Percentiles rank a stretch among this genome's conserved stretches.
These are phyloP conservation scores for Phycomyces nitens DNA, from an alignment of 192 early-diverging fungal species.

Conservation along the genomic window DNA sequence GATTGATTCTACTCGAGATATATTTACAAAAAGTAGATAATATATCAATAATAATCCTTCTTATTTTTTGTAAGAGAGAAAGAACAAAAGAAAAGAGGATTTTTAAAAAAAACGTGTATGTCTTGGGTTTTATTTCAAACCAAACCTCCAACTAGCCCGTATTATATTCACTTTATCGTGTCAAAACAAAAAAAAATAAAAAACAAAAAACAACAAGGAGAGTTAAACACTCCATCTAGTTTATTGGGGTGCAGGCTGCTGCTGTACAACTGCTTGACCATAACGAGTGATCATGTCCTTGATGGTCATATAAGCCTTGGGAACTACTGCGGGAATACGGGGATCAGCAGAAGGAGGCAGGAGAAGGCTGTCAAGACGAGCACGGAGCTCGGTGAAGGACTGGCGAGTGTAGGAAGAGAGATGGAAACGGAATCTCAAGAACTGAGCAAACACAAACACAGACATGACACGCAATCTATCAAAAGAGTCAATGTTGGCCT, in stretches of 20 bases:
- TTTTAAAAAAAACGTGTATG: too few species aligned
- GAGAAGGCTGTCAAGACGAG: conserved; percentile 37
- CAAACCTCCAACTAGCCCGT: too few species aligned
- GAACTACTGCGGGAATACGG: conserved; percentile 40
- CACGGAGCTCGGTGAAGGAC: conserved; percentile 41
- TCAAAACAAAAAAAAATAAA: too few species aligned
- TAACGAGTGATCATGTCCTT: conserved; percentile 31
- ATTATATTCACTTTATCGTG: too few species aligned
- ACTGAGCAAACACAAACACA: conserved; percentile 58
- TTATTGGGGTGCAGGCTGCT: conserved; percentile 23
- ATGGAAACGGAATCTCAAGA: conserved; percentile 69
- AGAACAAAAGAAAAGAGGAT: too few species aligned
- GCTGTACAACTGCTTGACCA: conserved; percentile 31
- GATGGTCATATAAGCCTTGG: conserved; percentile 39
- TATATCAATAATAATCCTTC: too few species aligned
- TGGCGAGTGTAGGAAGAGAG: conserved; percentile 49
- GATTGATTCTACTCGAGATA: background rate
- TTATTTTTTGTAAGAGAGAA: too few species aligned
- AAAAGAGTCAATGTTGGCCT: too few species aligned
- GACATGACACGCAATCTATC: conserved; percentile 20
- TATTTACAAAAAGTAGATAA: background rate
- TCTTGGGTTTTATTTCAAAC: too few species aligned
- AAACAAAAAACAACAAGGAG: background rate
- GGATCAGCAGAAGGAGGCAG: conserved; percentile 46
- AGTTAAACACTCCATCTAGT: background rate